Evolutionary conservation across 2,329 filamentous ascomycete species (phyloP), one percentile per base, ranked within the genome.

Genomic region (Cucurbitaria berberidis): DNA sequence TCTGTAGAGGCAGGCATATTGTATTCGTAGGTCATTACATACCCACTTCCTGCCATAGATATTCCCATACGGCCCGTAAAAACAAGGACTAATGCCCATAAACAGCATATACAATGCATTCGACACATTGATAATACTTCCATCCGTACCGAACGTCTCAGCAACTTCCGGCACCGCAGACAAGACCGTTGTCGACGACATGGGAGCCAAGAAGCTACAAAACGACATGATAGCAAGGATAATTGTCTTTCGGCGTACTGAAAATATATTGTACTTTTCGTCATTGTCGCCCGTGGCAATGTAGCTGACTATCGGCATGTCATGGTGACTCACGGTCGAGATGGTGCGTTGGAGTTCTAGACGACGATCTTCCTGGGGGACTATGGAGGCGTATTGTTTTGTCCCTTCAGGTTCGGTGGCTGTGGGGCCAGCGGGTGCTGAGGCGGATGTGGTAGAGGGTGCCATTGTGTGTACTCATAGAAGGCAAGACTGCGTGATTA

Each of bases 101-200:
- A 88, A 86, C 4, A 87, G 73, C 78, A 91, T 82, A 62, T 90
- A 91, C n/a, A 88, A 74, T 0, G 89, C 89, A 74, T 93, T 93
- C 67, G 84, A 87, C 39, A 89, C 74, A 67, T 90, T 90, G 69
- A 93, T 86, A 51, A 91, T 82, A 9, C 83, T 83, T 5, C 86
- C 87, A 0, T 84, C 88, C 0, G 87, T 90, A 34, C 78, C 59
- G 68, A 84, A 91, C 7, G 84, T 86, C 3, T 69, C 71, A 1
- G 89, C 88, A 5, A 93, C 86, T 71, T 93, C 89, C 1, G 89
- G 89, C 1, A 89, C 84, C 2, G 89, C 90, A 1, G 89, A 82
- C 11, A 93, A 75, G 8, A 93, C 85, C 1, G 87, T 87, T 0
- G 89, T 93, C 34, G 86, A 90, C 2, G 86, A 89, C 21, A 91